Evolutionary conservation across 106 monocot genomes (phyloP), one percentile per base, ranked within the genome.

Genomic region (Dioscorea dumetorum): DNA sequence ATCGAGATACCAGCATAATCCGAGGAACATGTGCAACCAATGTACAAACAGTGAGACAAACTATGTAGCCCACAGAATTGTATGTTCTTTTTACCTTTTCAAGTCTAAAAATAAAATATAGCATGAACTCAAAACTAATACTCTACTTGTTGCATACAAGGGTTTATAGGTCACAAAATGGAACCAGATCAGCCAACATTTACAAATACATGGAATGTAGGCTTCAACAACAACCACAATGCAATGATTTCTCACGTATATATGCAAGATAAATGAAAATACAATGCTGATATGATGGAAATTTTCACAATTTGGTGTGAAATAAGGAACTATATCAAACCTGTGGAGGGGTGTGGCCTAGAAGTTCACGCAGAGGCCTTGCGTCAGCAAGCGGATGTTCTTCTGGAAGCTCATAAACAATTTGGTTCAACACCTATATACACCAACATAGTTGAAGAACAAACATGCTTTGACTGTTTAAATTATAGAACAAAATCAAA

Each of bases 361-460:
- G 88, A 60, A 91, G 83, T 78, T 95, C 95, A 15, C 82, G 79
- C 24, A 95, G 77, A 33, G 95, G 95, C 60, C 83, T 95, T 58
- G 85, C 78, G 32, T 84, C 86, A 70, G 95, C 74, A 51, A 97
- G 71, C 64, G 91, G 95, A 74, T 97, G 95, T 48, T 86, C 91
- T 58, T 57, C 82, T 49, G 95, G 95, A 34, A 91, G 91, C 58
- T 84, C 91, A 81, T 64, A 84, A 15, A 97, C 87, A 70, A 97
- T 97, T 77, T 89, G 91, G 76, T 97, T 97, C 80, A 97, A 73
- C 50, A 97, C 88, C 95, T 97, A 75, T 7, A 73, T 67, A 64
- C 56, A 4, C 15, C 5, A 24, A 32, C 19, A n/a, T 11, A 41
- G 41, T 8, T 41, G 41, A 41, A 41, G 41, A 41, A 41, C 10